Base-by-base conservation (phyloP, 2,329 filamentous ascomycete species). In the Aspergillus neoniger region DNA sequence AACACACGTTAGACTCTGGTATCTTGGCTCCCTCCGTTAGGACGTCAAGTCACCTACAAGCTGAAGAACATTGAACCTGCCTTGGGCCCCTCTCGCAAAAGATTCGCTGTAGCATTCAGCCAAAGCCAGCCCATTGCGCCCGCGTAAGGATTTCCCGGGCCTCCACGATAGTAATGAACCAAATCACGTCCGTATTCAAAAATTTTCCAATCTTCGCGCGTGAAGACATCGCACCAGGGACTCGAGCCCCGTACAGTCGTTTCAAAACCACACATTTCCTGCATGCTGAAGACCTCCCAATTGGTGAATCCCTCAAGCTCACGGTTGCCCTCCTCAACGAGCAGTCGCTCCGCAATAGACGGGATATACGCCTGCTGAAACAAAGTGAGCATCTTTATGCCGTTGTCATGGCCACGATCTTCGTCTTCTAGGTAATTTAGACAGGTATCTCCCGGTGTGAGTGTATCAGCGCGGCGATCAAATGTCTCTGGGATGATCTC, bases 251-350 rank as follows among this genome's bases (percentile, higher is more conserved):
- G 78, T 0, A 81, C 80, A 2, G 82, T 79, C 0, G 77, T 83
- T 70, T 87, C 85, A 63, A 86, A 87, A 1, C 83, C 85, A 67
- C 85, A 87, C 76, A 86, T 81, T 65, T 86, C 83, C 69, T 86
- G 85, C 85, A 87, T 86, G 60, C 80, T 77, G 66, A 82, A 87
- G 39, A 86, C 70, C 57, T 86, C 83, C 3, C 74, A 66, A 49
- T 80, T 74, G 0, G 72, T 75, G 58, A 85, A 78, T 32, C 78
- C 79, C n/a, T 80, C 73, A 5, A 76, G 63, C 1, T 68, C 65
- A 6, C 49, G 25, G 47, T 74, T 74, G 1, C 54, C 47, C 30
- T 72, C 57, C 6, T 65, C 56, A 1, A 41, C 17, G 36, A 67
- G 52, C 4, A 86, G 70, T 19, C 83, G 76, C 14, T 76, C 60